Evolutionary conservation across 108 stramenopile species (phyloP).

Genomic region (Fistulifera pelliculosa): DNA sequence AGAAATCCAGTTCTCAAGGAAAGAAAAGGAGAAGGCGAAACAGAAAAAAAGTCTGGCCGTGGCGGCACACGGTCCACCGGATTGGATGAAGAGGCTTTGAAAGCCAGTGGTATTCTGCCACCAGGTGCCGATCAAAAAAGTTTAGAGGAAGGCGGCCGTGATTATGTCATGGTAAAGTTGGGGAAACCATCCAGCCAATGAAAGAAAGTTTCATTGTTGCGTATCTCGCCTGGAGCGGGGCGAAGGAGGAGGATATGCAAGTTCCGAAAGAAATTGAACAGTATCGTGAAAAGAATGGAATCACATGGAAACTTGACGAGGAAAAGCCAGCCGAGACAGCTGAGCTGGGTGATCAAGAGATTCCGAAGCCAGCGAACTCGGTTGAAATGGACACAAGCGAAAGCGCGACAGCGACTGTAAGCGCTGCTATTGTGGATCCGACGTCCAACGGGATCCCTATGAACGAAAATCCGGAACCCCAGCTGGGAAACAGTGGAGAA

Average conservation of each 20-base stretch:
- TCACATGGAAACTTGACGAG: constrained; percentile 19
- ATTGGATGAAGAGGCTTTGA: constrained; percentile 73
- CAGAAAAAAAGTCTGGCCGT: constrained; percentile 59
- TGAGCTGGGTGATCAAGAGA: not conserved
- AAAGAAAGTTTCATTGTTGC: constrained; percentile 97
- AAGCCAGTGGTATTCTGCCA: constrained; percentile 66
- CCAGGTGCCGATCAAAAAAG: constrained; percentile 68
- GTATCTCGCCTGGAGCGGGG: constrained; percentile 79
- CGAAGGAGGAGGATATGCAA: constrained; percentile 55
- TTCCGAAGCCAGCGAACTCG: not conserved
- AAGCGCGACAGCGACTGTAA: not conserved
- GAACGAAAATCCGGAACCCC: too few species aligned
- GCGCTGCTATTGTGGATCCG: not conserved
- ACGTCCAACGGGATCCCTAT: too few species aligned
- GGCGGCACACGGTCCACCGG: constrained; percentile 84
- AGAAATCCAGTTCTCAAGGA: constrained; percentile 38
- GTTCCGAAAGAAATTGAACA: constrained; percentile 76
- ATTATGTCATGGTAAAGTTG: constrained; percentile 90
- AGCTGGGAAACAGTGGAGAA: too few species aligned
- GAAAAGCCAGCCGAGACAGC: not conserved
- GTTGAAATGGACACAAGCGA: constrained; percentile 9
- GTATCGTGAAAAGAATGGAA: constrained; percentile 52
- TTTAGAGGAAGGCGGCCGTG: constrained; percentile 73
- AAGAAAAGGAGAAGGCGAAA: constrained; percentile 43
- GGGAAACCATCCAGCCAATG: constrained; percentile 95